Percentiles rank a stretch among this genome's conserved stretches.
Conservation (phyloP, 2,329 filamentous ascomycete species). For the Alternaria rosae region DNA sequence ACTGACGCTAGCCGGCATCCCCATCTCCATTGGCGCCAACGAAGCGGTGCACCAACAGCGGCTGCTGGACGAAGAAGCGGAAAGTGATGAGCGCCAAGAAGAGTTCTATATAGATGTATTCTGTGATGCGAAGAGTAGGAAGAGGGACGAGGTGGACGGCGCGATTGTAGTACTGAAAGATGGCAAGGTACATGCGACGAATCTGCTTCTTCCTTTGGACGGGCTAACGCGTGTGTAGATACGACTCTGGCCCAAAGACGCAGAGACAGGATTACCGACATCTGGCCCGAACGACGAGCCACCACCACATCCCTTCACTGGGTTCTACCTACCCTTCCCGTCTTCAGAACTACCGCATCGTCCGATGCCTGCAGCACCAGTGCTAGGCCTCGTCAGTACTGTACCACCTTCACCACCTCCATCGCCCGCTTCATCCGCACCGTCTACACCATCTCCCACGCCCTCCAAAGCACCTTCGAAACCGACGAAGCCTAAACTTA, state of each 20-base stretch:
- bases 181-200: slow-evolving; percentile 50
- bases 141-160: slow-evolving; percentile 52
- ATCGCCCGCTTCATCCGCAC: slow-evolving; percentile 44
- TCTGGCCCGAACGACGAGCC: slow-evolving; percentile 28
- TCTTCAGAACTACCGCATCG: slow-evolving; percentile 51
- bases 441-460: slow-evolving; percentile 18
- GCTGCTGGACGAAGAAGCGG: slow-evolving; percentile 57
- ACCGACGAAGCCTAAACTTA: slow-evolving; percentile 62
- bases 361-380: slow-evolving; percentile 45
- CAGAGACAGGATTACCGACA: slow-evolving; percentile 37
- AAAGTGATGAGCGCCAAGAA: slow-evolving; percentile 56
- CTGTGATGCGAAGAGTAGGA: slow-evolving; percentile 50
- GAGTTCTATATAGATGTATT: slow-evolving; percentile 60
- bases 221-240: slow-evolving; percentile 32
- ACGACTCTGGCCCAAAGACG: slow-evolving; percentile 47
- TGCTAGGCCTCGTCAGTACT: slow-evolving; percentile 60
- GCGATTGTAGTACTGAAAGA: slow-evolving; percentile 55
- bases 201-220: not conserved
- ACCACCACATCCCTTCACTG: slow-evolving; percentile 57
- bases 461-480: not conserved
- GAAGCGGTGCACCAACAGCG: slow-evolving; percentile 60
- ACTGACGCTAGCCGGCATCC: slow-evolving; percentile 52
- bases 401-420: slow-evolving; percentile 38
- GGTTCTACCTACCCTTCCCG: slow-evolving; percentile 59
- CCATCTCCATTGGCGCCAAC: slow-evolving; percentile 58